Evolutionary conservation across 441 rosid species (phyloP).

Genomic region (Erodium texanum): DNA sequence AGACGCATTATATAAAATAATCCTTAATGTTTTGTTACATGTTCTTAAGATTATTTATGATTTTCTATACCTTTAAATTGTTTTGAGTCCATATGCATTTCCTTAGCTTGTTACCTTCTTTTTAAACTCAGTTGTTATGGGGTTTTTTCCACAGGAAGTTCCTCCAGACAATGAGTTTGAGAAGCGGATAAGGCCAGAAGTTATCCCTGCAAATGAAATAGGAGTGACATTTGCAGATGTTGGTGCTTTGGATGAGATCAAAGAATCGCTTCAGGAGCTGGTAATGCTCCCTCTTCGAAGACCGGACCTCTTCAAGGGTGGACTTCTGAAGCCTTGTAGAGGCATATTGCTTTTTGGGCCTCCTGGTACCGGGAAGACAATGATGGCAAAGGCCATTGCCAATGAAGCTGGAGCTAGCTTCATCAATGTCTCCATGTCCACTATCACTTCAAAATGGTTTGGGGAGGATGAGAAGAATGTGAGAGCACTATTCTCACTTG

Average conservation of each 20-base stretch:
- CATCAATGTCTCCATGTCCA: conserved; percentile 97
- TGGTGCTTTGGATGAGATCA: conserved; percentile 78
- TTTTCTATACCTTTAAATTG: not conserved
- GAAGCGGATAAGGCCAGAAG: conserved; percentile 95
- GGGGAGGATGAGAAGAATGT: conserved; percentile 98
- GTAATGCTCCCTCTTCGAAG: conserved; percentile 98
- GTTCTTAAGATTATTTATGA: not conserved
- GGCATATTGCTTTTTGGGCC: conserved; percentile 96
- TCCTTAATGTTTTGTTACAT: too few species aligned
- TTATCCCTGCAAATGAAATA: conserved; percentile 84
- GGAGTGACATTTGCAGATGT: conserved; percentile 94
- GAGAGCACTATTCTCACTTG: conserved; percentile 79
- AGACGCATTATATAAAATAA: too few species aligned
- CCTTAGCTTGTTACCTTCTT: not conserved
- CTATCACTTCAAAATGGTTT: conserved; percentile 98
- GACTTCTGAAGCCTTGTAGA: conserved; percentile 91
- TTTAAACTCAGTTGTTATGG: not conserved
- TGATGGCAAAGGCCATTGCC: conserved; percentile 97
- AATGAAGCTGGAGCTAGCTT: conserved; percentile 99
- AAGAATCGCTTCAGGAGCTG: conserved; percentile 93
- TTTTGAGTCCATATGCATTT: not conserved
- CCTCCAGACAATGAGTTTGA: conserved; percentile 90
- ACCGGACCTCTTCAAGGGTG: conserved; percentile 95
- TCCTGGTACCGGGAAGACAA: conserved; percentile 99
- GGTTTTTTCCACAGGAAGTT: conserved; percentile 48